Conservation (phyloP, 345 rosid genomes). For the Eutrema japonicum region DNA sequence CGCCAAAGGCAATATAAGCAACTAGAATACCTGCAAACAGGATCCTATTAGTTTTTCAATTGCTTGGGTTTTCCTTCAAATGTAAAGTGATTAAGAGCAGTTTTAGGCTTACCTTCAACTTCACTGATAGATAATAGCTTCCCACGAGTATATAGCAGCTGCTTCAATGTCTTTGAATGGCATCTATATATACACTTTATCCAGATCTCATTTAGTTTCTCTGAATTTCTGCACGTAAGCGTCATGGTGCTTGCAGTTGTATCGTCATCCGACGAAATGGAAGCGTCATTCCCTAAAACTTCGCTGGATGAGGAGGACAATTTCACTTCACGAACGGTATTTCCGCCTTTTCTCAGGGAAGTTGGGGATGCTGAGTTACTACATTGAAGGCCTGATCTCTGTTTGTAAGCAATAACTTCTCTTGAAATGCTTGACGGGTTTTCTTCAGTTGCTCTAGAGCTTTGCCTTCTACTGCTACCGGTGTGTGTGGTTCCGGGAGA, state of each 20-base stretch:
- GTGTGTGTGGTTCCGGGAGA: constrained; percentile 71
- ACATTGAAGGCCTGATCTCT: constrained; percentile 53
- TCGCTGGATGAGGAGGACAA: constrained; percentile 45
- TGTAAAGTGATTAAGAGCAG: neutral
- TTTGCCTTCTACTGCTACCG: constrained; percentile 79
- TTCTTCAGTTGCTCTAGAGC: constrained; percentile 78
- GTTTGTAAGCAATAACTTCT: constrained; percentile 60
- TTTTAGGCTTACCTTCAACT: constrained; percentile 61
- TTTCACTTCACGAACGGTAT: constrained; percentile 48
- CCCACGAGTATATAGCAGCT: constrained; percentile 72
- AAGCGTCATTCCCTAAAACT: constrained; percentile 42
- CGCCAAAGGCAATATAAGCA: constrained; percentile 76
- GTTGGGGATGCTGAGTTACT: constrained; percentile 58
- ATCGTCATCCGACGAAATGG: constrained; percentile 47
- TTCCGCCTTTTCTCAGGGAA: constrained; percentile 54
- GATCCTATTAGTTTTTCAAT: constrained; percentile 8
- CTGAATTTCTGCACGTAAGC: constrained; percentile 52
- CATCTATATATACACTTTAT: constrained; percentile 76
- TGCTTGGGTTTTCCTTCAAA: neutral
- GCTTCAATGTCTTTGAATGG: constrained; percentile 90
- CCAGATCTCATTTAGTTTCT: constrained; percentile 75
- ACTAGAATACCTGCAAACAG: constrained; percentile 68
- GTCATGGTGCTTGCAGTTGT: constrained; percentile 46
- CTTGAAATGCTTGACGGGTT: constrained; percentile 67
- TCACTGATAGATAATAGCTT: constrained; percentile 80